Conservation (phyloP, 371 early-diverging fungal species). For the Mortierella sp. region DNA sequence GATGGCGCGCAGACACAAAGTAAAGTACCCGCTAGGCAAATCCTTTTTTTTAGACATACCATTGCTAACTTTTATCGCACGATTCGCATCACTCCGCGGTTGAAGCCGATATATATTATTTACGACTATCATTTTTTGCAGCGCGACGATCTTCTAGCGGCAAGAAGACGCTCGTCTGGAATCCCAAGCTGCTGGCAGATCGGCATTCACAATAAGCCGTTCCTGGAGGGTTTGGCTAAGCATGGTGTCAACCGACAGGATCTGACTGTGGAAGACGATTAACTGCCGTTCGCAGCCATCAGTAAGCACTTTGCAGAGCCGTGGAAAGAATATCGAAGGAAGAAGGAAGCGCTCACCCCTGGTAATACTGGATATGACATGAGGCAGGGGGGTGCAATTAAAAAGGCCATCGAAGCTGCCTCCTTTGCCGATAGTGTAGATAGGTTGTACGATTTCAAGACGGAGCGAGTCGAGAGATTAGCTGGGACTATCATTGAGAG, state of each 20-base stretch:
- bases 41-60: too few species aligned
- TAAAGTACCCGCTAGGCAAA: too few species aligned
- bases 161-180: slow-evolving; percentile 35
- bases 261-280: slow-evolving; percentile 73
- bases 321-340: slow-evolving; percentile 17
- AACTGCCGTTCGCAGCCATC: slow-evolving; percentile 66
- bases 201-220: slow-evolving; percentile 74
- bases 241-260: slow-evolving; percentile 81
- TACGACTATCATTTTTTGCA: too few species aligned
- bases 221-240: slow-evolving; percentile 75
- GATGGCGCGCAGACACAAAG: too few species aligned
- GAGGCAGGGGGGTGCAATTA: slow-evolving; percentile 12
- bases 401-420: slow-evolving; percentile 13
- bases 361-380: not conserved
- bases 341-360: slow-evolving; percentile 12
- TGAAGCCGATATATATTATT: too few species aligned
- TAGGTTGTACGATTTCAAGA: not conserved
- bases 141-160: slow-evolving; percentile 43
- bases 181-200: slow-evolving; percentile 77
- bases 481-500: not conserved
- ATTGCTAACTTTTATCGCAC: too few species aligned
- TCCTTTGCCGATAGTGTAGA: slow-evolving; percentile 8
- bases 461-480: not conserved
- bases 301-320: slow-evolving; percentile 16
- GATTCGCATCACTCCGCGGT: too few species aligned